Base-by-base conservation (phyloP, 495 filamentous ascomycete genomes). In the Saxispiralis lemnorum region DNA sequence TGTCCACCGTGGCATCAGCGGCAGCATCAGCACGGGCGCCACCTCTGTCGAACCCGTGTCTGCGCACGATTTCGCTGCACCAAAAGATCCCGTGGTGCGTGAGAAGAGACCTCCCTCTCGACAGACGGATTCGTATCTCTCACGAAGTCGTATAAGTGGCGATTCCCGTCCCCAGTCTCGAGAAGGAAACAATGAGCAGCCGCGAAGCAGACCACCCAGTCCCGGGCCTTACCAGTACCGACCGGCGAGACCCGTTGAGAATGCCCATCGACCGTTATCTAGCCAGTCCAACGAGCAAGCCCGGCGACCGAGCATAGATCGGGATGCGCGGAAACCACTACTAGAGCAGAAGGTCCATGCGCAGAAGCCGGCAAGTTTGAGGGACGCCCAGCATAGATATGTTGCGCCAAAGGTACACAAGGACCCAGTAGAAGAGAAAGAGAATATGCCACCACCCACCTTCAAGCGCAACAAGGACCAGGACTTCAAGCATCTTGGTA, bases 381-480 rank as follows among this genome's bases (percentile, higher is more conserved):
- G 43, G 31, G 32, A 18, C 35, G 35, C 50, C 10, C 46, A 48
- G 36, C 43, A 45, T 33, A 31, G 46, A 42, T 49, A 49, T 38
- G 50, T 36, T 3, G 41, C 50, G 7, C 50, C 50, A 13, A 53
- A 49, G 38, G 41, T 54, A 7, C 44, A 47, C 30, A 45, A 36
- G 14, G 48, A 47, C 31, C 39, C 51, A 10, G 43, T 38, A 7
- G 47, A 54, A 12, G 80, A 87, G 57, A 79, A 92, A 56, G 83
- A 92, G 56, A 92, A 89, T 57, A 79, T 85, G 41, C 73, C 73
- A 7, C 82, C 79, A 7, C 73, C 79, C 16, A 79, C 79, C 0
- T 84, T 83, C 66, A 82, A 75, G 53, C 70, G 77, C 17, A 69
- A 71, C 39, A 81, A 79, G 50, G 64, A 71, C n/a, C 66, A 65